Evolutionary conservation across 2,329 filamentous ascomycete species (phyloP), one percentile per base, ranked within the genome.

Genomic region (Tothia fuscella): DNA sequence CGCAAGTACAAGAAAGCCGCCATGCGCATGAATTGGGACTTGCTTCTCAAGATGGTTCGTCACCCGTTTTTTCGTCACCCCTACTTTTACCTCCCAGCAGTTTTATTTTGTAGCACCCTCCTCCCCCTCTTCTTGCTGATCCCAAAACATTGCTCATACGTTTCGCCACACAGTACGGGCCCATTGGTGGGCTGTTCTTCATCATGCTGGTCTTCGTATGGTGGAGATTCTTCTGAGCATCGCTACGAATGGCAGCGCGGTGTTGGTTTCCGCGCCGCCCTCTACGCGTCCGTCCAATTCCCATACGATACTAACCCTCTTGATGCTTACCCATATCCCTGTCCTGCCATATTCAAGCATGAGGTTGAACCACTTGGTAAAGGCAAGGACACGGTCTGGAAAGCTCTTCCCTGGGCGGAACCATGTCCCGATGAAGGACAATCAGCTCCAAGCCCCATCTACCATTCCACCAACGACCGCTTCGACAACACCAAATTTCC

Each of bases 11-110:
- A 82, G 56, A 80, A 82, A 58, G 91, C 91, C 3, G 91, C 91
- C 1, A 87, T 94, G 43, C 75, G 82, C 57, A 98, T 98, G 61
- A 98, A 98, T 62, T 98, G 91, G 93, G 89, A 98, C 62, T 66
- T 96, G 59, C 67, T 98, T 59, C 51, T 96, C 47, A 95, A 95
- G 71, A 89, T 95, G 66, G 72, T 76, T n/a, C n/a, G n/a, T n/a
- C n/a, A n/a, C n/a, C n/a, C n/a, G n/a, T n/a, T n/a, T n/a, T 56
- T n/a, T n/a, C 1, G 19, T n/a, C n/a, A n/a, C n/a, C n/a, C n/a
- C n/a, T n/a, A n/a, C n/a, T n/a, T n/a, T n/a, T n/a, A n/a, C n/a
- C n/a, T 9, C 10, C 13, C 26, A 13, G 26, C 26, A 30, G 20
- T 7, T 38, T 38, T 25, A 12, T 3, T 33, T n/a, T 12, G 19